Conservation (phyloP, 1,284 basidiomycete genomes). For the Ustilago xerochloae region DNA sequence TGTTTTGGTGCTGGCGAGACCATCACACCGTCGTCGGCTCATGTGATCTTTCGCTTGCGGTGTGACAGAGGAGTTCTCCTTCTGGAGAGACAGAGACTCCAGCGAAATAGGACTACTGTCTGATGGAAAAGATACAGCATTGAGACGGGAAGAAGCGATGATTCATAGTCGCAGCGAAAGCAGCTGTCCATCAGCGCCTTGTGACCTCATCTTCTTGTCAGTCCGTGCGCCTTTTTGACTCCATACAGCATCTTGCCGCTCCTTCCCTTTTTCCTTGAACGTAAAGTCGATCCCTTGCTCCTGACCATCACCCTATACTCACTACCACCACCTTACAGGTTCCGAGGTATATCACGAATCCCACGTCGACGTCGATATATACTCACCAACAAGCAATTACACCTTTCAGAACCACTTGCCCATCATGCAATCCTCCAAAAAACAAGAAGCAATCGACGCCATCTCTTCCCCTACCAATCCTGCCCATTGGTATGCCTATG, state of each 20-base stretch:
- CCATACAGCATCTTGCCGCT: not conserved
- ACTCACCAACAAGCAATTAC: not conserved
- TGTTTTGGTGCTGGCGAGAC: too few relatives aligned
- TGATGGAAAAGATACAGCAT: too few relatives aligned
- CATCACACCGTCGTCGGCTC: too few relatives aligned
- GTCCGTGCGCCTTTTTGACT: constrained; percentile 19
- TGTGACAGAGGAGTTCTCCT: too few relatives aligned
- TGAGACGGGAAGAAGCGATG: not conserved
- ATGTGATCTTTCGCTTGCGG: not conserved
- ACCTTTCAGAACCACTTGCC: not conserved
- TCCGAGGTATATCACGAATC: not conserved
- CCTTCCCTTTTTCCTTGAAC: not conserved
- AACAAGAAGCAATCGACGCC: constrained; percentile 21
- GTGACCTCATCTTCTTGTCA: constrained; percentile 26
- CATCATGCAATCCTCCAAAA: constrained; percentile 29
- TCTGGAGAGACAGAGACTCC: too few relatives aligned
- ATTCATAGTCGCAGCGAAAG: constrained; percentile 11
- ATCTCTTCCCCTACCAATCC: constrained; percentile 46
- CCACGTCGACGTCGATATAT: not conserved
- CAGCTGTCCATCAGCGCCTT: not conserved
- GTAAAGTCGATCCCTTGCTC: not conserved
- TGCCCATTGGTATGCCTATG: constrained; percentile 52
- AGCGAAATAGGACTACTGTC: too few relatives aligned
- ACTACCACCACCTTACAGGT: too few relatives aligned
- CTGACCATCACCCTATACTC: not conserved